Conservation (phyloP, 1,284 basidiomycete species). For the Athelia psychrophila region DNA sequence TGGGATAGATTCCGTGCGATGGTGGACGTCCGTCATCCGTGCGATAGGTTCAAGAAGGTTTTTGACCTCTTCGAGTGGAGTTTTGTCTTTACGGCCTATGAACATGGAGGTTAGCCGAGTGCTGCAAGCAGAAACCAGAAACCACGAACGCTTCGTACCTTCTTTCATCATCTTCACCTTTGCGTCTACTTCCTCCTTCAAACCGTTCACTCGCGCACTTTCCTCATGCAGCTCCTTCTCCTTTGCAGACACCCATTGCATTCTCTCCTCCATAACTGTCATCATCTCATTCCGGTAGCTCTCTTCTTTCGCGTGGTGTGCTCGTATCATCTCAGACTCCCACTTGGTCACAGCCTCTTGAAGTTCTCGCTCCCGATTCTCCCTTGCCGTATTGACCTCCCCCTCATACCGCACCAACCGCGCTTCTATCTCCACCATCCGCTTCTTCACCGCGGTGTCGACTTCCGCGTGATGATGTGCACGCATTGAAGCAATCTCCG, state of each 20-base stretch:
- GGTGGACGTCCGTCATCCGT: slow-evolving; percentile 33
- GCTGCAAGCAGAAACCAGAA: not conserved
- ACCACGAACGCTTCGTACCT: slow-evolving; percentile 30
- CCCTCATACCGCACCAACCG: slow-evolving; percentile 66
- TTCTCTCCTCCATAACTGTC: slow-evolving; percentile 46
- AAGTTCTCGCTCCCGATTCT: slow-evolving; percentile 69
- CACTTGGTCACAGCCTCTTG: slow-evolving; percentile 47
- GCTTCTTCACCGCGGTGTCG: slow-evolving; percentile 57
- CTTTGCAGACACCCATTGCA: slow-evolving; percentile 47
- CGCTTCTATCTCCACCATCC: slow-evolving; percentile 68
- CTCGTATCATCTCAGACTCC: slow-evolving; percentile 42
- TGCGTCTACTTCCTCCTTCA: slow-evolving; percentile 44
- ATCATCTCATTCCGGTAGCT: slow-evolving; percentile 50
- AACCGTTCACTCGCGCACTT: slow-evolving; percentile 43
- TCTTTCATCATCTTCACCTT: slow-evolving; percentile 42
- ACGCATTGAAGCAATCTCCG: slow-evolving; percentile 52
- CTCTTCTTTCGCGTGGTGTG: slow-evolving; percentile 57
- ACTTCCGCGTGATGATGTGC: slow-evolving; percentile 58
- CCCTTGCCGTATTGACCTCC: slow-evolving; percentile 62
- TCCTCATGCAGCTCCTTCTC: slow-evolving; percentile 54
- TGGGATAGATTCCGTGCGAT: slow-evolving; percentile 11
- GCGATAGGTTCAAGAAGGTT: slow-evolving; percentile 57
- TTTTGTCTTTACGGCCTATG: slow-evolving; percentile 48
- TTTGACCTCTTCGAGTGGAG: slow-evolving; percentile 70
- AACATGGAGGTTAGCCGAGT: not conserved